Percentiles rank a stretch among this genome's conserved stretches.
phyloP scores from a whole-genome alignment of 305 asterid species.

The Solanum hybrid region DNA sequence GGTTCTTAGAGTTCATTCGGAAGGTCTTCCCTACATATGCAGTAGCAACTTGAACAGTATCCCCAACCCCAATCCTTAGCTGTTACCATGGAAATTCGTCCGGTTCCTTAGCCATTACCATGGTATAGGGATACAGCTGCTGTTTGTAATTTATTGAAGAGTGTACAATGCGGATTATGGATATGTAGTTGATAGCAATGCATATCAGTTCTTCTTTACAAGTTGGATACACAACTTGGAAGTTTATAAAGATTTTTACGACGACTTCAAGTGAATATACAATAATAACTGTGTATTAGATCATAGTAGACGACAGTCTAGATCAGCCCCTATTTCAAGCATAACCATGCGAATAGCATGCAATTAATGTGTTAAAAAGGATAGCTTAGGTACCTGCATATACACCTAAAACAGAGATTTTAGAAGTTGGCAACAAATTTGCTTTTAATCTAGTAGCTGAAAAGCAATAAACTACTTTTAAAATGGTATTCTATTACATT shows the following conservation, averaged over 20 bases:
- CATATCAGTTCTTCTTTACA: neutral
- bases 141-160: neutral
- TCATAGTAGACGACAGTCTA: neutral
- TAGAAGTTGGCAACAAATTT: neutral
- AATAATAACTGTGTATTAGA: neutral
- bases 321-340: neutral
- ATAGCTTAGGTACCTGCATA: neutral
- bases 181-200: neutral
- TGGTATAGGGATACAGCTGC: neutral
- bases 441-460: neutral
- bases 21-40: slow-evolving; percentile 68
- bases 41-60: neutral
- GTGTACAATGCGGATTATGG: neutral
- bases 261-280: neutral
- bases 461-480: neutral
- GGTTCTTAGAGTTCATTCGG: slow-evolving; percentile 72
- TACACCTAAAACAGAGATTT: neutral
- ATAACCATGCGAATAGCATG: neutral
- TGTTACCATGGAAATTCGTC: neutral
- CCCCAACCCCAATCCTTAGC: neutral
- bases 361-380: neutral
- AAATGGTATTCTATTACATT: neutral
- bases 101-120: neutral
- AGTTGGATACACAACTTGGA: neutral
- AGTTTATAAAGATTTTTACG: neutral